Base-by-base conservation (phyloP, 345 rosid genomes). In the Brassica nigra region DNA sequence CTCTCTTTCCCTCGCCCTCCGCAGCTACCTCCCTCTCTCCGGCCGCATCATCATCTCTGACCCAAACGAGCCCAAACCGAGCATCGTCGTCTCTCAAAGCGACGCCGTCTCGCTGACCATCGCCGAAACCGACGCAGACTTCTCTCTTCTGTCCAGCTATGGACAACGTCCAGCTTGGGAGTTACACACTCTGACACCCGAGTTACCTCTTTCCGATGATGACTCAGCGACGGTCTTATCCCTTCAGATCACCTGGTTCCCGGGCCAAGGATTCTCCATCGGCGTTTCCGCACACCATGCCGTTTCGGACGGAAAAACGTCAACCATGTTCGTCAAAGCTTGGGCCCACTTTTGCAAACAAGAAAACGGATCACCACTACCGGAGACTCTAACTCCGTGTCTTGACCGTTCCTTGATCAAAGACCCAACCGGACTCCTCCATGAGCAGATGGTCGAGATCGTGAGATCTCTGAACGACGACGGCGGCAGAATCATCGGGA, bases 1-100 rank as follows among this genome's bases (percentile, higher is more conserved):
- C 68, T 82, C 86, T 2, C 83, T 83, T 1, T 83, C 87, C 2
- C 67, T 61, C 28, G 62, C 65, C 8, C 87, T 86, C 78, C 33
- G 6, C 31, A 76, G 58, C 62, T 82, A 68, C 61, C 83, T 83
- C 37, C 87, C 86, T 31, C 70, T 85, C 57, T 34, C 81, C 7
- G 86, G 87, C 15, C 39, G 33, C 71, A 16, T 86, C 71, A 18
- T 86, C 64, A 58, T 8, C 0, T 81, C 84, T 86, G 62, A 75
- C 2, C 31, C 28, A 6, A 14, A 42, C 14, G 64, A 77, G 5
- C 16, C 69, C 1, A 64, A 69, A 3, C 86, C 87, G 3, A 10
- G 49, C 75, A 76, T 83, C 62, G 23, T 66, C 20, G 78, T 70
- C 71, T 4, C 76, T 29, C 67, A 47, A 0, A 44, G 52, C 4